These are phyloP conservation scores for Pseudogymnoascus sp. DNA, from an alignment of 2,329 filamentous ascomycete genomes.

Conservation along the genomic window DNA sequence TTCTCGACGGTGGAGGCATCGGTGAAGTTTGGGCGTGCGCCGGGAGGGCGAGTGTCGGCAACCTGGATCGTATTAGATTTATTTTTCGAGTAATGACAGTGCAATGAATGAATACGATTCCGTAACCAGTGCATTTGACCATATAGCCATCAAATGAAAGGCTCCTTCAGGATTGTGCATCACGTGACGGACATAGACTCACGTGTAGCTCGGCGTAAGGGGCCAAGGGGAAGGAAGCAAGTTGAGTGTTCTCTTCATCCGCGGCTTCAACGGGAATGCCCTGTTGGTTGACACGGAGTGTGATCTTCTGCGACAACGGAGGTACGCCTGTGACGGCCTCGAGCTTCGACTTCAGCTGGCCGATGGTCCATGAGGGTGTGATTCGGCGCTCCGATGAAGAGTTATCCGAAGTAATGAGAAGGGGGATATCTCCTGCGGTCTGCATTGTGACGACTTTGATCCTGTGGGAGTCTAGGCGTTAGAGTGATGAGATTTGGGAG, in stretches of 20 bases:
- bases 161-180: background rate
- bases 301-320: constrained; percentile 69
- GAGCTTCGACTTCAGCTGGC: constrained; percentile 76
- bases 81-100: background rate
- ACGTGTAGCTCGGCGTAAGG: constrained; percentile 76
- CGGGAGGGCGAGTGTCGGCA: constrained; percentile 69
- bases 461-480: background rate
- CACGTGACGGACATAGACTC: constrained; percentile 38
- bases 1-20: constrained; percentile 80
- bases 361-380: constrained; percentile 85
- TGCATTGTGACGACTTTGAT: constrained; percentile 24
- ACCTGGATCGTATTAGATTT: constrained; percentile 48
- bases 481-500: background rate
- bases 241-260: constrained; percentile 64
- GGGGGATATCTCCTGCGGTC: constrained; percentile 65
- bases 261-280: constrained; percentile 59
- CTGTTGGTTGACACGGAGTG: constrained; percentile 60
- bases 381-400: constrained; percentile 82
- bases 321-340: constrained; percentile 92
- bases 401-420: constrained; percentile 70
- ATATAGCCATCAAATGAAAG: background rate
- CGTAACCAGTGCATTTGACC: background rate
- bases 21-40: constrained; percentile 70
- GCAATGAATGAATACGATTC: background rate
- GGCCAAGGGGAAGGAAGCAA: constrained; percentile 60